These are phyloP conservation scores for Wickerhamomyces bovis DNA, from an alignment of 805 yeast species.

Conservation along the genomic window DNA sequence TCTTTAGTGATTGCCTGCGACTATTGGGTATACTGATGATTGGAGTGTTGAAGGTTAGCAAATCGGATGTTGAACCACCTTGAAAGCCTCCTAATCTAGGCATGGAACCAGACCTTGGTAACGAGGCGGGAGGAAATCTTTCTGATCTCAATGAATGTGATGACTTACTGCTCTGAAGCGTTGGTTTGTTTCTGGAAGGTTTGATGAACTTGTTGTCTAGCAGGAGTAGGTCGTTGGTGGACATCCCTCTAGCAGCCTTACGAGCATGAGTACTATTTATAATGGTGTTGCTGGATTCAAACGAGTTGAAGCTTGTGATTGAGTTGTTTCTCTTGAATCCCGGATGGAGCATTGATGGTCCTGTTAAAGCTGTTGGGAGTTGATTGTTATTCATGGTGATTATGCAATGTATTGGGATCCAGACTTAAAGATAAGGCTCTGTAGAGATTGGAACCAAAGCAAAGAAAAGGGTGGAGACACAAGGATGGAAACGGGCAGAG, in stretches of 20 bases:
- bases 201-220: constrained; percentile 17
- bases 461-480: not conserved
- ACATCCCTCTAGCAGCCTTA: constrained; percentile 15
- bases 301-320: constrained; percentile 18
- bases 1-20: constrained; percentile 2
- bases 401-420: not conserved
- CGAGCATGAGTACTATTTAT: not conserved
- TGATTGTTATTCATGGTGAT: not conserved
- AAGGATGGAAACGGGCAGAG: not conserved
- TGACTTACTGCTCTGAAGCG: not conserved
- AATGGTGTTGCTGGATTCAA: constrained; percentile 6
- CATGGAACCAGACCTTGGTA: constrained; percentile 1
- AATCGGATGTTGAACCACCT: not conserved
- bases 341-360: not conserved
- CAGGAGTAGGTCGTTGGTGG: constrained; percentile 19
- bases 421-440: not conserved
- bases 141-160: constrained; percentile 1
- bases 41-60: not conserved
- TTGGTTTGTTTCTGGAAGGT: constrained; percentile 10
- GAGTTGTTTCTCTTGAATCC: constrained; percentile 12
- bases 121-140: not conserved
- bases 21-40: not conserved
- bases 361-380: not conserved
- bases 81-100: not conserved
- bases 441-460: not conserved